Base-by-base conservation (phyloP, 108 stramenopile species). In the Pseudonitzschia multistriata region DNA sequence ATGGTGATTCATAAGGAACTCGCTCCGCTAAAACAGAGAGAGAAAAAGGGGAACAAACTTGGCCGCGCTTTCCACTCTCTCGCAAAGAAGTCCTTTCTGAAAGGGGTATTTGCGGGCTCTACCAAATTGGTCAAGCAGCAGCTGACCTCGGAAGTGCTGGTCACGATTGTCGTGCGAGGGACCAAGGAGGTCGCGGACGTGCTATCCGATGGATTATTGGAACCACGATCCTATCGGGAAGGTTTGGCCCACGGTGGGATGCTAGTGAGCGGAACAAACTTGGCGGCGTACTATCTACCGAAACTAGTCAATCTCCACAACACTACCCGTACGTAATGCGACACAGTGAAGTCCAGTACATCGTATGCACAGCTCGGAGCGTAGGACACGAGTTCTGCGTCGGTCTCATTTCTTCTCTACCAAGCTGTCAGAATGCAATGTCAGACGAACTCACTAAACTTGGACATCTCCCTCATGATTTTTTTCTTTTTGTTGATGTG, bases 221-320 rank as follows among this genome's bases (percentile, higher is more conserved):
- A 88, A 21, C 73, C 80, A 28, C 80, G 68, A 14, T 83, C 82
- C 34, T 95, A 92, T 72, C 66, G 77, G 37, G 86, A 74, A 55
- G 93, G 93, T 5, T 77, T 82, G 40, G 90, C 93, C 15, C 93
- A 95, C 75, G 74, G 72, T 24, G 90, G 89, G 0, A 84, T 95
- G 35, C 57, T 84, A 15, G 64, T 67, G 39, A 81, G 86, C 40
- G 93, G 88, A 28, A 81, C 78, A 54, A 81, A 73, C 49, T 59
- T 95, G 19, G 83, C 78, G 4, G 74, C 85, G 45, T 65, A 76
- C 1, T 91, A 95, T 69, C 15, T 74, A 40, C 74, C 81, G n/a
- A 79, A 88, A 19, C 68, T 94, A 29, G 55, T 77, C 25, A 66
- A 84, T 1, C 56, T 94, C 49, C 49, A 61, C 83, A 14, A 28